Base-by-base conservation (phyloP, 441 rosid genomes). In the Aquilaria agallochum region DNA sequence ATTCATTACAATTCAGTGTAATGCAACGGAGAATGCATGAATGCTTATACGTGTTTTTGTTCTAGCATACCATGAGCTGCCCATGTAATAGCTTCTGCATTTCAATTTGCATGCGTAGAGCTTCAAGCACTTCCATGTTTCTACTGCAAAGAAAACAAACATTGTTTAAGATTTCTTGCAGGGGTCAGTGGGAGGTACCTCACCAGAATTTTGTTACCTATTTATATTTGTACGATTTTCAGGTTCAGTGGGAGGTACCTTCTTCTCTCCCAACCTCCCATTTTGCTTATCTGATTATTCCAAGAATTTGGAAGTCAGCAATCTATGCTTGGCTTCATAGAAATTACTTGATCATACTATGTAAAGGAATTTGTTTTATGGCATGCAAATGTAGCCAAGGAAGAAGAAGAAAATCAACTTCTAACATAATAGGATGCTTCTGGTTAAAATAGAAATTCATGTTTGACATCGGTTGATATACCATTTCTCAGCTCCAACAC, bases 1-100 rank as follows among this genome's bases (percentile, higher is more conserved):
- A 20, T 20, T 20, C 27, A 20, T 20, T 20, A 20, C 27, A 20
- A 20, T 20, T 20, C 27, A 20, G 27, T 20, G 27, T 20, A 20
- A 20, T 20, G 27, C 27, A 20, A 8, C 11, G 6, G 12, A 5
- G 54, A 47, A 40, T 46, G n/a, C 2, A n/a, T 2, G 44, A 42
- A 8, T 10, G 11, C 45, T 11, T 9, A 10, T 11, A 45, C 11
- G 11, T 11, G 11, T 45, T 45, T 5, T 45, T 45, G 27, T 20
- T 20, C 27, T 20, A 36, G 13, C 52, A 8, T 27, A 70, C 78
- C 78, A 65, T 55, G 31, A 74, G 74, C 46, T 71, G 78, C 9
- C 73, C 72, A 46, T 68, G 69, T 33, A 77, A 66, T 64, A 71
- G 69, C 67, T 71, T 74, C 36, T 77, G 81, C 52, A 71, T 62